These are phyloP conservation scores for Rhizomucor miehei DNA, from an alignment of 371 early-diverging fungal genomes.

Conservation along the genomic window DNA sequence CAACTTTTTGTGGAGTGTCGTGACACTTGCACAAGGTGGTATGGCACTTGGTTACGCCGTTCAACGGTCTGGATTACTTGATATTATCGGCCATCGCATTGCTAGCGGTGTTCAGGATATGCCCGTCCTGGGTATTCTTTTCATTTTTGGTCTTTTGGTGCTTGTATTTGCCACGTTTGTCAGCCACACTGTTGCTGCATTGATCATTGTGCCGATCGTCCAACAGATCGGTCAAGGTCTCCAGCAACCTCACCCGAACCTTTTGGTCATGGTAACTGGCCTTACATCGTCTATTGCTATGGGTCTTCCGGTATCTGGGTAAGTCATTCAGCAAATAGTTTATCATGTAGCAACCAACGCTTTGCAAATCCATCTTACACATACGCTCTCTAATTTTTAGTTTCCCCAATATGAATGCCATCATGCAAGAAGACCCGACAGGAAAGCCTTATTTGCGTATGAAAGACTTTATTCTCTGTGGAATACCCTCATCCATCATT, in stretches of 20 bases:
- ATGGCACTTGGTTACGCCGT: constrained; percentile 75
- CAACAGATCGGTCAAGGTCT: constrained; percentile 63
- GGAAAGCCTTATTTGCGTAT: constrained; percentile 83
- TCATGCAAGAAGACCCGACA: constrained; percentile 87
- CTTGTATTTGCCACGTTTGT: constrained; percentile 86
- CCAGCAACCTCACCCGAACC: constrained; percentile 71
- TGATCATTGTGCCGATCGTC: constrained; percentile 78
- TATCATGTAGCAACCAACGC: neutral
- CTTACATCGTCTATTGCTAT: constrained; percentile 78
- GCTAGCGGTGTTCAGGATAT: constrained; percentile 57
- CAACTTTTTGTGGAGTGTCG: constrained; percentile 87
- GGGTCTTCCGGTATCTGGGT: constrained; percentile 91
- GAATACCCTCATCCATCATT: constrained; percentile 73
- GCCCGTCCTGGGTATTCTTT: constrained; percentile 57
- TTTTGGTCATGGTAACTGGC: constrained; percentile 82
- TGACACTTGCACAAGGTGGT: constrained; percentile 89
- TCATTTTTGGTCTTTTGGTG: constrained; percentile 64
- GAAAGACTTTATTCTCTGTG: constrained; percentile 81
- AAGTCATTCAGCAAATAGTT: neutral
- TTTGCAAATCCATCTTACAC: neutral
- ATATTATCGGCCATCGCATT: constrained; percentile 43
- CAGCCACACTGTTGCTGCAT: constrained; percentile 87
- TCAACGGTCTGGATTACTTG: constrained; percentile 46
- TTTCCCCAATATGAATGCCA: constrained; percentile 97
- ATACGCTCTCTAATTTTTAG: constrained; percentile 8